These are phyloP conservation scores for Hyphodiscus hymeniophilus DNA, from an alignment of 495 filamentous ascomycete species.

Conservation along the genomic window DNA sequence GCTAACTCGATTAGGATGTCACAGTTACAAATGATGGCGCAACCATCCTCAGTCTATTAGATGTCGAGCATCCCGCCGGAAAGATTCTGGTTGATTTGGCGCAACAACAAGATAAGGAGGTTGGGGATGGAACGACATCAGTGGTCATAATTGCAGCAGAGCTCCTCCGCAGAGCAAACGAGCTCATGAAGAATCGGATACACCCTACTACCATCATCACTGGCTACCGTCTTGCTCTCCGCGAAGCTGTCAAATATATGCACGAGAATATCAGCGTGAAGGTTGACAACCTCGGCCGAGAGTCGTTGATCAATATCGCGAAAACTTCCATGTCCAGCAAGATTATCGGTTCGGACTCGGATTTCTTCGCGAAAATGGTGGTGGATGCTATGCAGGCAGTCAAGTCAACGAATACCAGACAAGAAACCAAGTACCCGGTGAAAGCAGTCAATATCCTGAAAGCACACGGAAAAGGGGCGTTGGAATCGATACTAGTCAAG, in stretches of 20 bases:
- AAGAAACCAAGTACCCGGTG: slow-evolving; percentile 92
- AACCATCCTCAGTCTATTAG: slow-evolving; percentile 88
- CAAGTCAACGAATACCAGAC: slow-evolving; percentile 81
- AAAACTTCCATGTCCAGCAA: slow-evolving; percentile 99
- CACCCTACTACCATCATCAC: slow-evolving; percentile 99
- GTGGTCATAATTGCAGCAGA: slow-evolving; percentile 97
- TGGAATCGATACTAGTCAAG: slow-evolving; percentile 86
- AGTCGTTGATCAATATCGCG: slow-evolving; percentile 88
- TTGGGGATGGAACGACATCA: slow-evolving; percentile 95
- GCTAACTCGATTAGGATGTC: slow-evolving; percentile 62
- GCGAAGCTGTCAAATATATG: slow-evolving; percentile 98
- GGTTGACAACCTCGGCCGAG: slow-evolving; percentile 82
- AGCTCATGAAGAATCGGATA: slow-evolving; percentile 99
- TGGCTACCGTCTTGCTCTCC: slow-evolving; percentile 88
- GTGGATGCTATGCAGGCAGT: slow-evolving; percentile 96
- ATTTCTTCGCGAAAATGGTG: slow-evolving; percentile 95
- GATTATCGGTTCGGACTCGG: slow-evolving; percentile 91
- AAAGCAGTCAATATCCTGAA: slow-evolving; percentile 99
- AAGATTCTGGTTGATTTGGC: slow-evolving; percentile 98
- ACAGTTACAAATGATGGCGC: slow-evolving; percentile 99
- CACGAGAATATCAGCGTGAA: slow-evolving; percentile 93
- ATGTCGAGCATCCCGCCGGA: slow-evolving; percentile 95
- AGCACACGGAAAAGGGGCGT: slow-evolving; percentile 87
- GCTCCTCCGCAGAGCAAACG: slow-evolving; percentile 88
- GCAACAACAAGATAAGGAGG: slow-evolving; percentile 98